Base-by-base conservation (phyloP, 768 basidiomycete species). In the Amanita muscaria region DNA sequence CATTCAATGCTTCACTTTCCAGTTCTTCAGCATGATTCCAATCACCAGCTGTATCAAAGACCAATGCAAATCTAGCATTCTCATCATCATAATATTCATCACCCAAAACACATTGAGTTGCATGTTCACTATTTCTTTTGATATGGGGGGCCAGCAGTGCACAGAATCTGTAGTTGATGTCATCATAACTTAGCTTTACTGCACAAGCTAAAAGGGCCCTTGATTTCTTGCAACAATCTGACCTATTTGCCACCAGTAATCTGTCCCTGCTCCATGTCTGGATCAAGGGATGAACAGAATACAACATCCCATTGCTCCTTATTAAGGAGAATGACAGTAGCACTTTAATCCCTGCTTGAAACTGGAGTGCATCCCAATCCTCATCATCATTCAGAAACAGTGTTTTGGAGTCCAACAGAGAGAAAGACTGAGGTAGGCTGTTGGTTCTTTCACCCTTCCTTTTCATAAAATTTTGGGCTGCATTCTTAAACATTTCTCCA, bases 191-290 rank as follows among this genome's bases (percentile, higher is more conserved):
- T 29, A 16, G n/a, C 21, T 18, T 14, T n/a, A 48, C 23, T 10
- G 51, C 29, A 30, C 49, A 35, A 9, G 39, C 16, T 21, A 43
- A 15, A 19, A 43, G 14, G 15, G 18, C 42, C 10, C 33, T 35
- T 21, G 42, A 12, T 34, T 34, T 43, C 8, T n/a, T 5, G 15
- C n/a, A 24, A 14, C 16, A 6, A 4, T 3, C 5, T 10, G 14
- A 11, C 12, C 29, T 3, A 8, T 40, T 29, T 41, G 15, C 11
- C 16, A 23, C 9, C 11, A 8, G 18, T 23, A 44, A 44, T 56
- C 40, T n/a, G n/a, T n/a, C n/a, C n/a, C n/a, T n/a, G n/a, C n/a
- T n/a, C n/a, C n/a, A n/a, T n/a, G n/a, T n/a, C n/a, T n/a, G n/a
- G n/a, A n/a, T n/a, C n/a, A n/a, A n/a, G n/a, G n/a, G n/a, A n/a